Conservation (phyloP, 306 rosid species). For the Cicer yamashitae region DNA sequence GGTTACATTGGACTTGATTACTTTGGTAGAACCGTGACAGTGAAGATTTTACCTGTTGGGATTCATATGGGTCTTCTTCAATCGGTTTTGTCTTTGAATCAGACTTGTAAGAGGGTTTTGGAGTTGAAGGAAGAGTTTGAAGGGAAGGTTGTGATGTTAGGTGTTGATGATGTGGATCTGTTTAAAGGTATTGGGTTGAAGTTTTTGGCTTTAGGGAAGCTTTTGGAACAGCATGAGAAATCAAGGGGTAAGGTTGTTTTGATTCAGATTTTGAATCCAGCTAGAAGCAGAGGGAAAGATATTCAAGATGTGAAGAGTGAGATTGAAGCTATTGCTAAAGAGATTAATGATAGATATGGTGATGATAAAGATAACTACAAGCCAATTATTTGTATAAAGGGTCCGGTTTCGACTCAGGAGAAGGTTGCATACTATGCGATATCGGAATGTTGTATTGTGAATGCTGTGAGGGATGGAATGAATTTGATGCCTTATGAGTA, state of each 20-base stretch:
- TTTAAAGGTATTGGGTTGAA: constrained; percentile 76
- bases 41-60: constrained; percentile 72
- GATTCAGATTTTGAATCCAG: constrained; percentile 74
- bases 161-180: constrained; percentile 78
- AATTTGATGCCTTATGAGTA: constrained; percentile 74
- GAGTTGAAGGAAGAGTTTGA: constrained; percentile 49
- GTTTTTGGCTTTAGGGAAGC: constrained; percentile 67
- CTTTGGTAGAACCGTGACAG: constrained; percentile 67
- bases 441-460: constrained; percentile 69
- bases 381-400: constrained; percentile 58
- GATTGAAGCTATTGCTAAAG: constrained; percentile 51
- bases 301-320: constrained; percentile 67
- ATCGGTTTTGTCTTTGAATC: constrained; percentile 47
- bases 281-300: constrained; percentile 71
- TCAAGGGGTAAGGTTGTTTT: constrained; percentile 61
- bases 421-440: constrained; percentile 66
- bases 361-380: constrained; percentile 46
- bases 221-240: constrained; percentile 44
- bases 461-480: constrained; percentile 83
- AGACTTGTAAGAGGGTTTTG: constrained; percentile 49
- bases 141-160: constrained; percentile 64
- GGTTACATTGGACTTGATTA: constrained; percentile 79
- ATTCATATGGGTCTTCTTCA: constrained; percentile 72
- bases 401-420: constrained; percentile 55
- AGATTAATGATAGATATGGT: constrained; percentile 57